These are phyloP conservation scores for Penstemon eatonii DNA, from an alignment of 257 asterid genomes.

Conservation along the genomic window DNA sequence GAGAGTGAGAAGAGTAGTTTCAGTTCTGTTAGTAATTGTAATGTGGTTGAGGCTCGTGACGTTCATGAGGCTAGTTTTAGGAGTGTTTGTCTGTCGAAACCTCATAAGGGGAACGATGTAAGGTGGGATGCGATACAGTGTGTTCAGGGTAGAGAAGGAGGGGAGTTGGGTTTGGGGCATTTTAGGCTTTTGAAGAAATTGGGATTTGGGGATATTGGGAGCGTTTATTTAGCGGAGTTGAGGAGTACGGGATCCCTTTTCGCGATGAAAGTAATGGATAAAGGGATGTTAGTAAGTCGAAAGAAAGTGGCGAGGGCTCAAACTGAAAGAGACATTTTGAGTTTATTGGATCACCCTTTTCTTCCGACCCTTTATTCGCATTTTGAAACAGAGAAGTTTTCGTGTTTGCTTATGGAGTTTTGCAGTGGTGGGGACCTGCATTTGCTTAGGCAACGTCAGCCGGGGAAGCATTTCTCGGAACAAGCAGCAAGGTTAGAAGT, in stretches of 20 bases:
- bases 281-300: conserved; percentile 58
- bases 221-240: conserved; percentile 60
- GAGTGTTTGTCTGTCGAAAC: conserved; percentile 43
- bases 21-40: conserved; percentile 34
- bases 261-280: conserved; percentile 66
- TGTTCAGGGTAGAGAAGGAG: conserved; percentile 34
- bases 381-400: conserved; percentile 60
- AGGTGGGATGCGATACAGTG: conserved; percentile 58
- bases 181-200: conserved; percentile 58
- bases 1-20: conserved; percentile 44
- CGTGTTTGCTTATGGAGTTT: conserved; percentile 64
- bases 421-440: conserved; percentile 68
- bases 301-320: conserved; percentile 58
- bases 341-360: conserved; percentile 56
- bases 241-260: conserved; percentile 53
- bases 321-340: conserved; percentile 59
- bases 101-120: conserved; percentile 55
- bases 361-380: conserved; percentile 61
- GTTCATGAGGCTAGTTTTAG: conserved; percentile 50
- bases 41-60: conserved; percentile 22
- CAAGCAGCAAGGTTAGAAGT: conserved; percentile 69
- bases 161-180: conserved; percentile 53
- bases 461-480: conserved; percentile 56
- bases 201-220: conserved; percentile 67
- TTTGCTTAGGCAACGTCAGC: conserved; percentile 63